phyloP scores from a whole-genome alignment of 805 yeast genomes.

The Hanseniaspora lindneri region DNA sequence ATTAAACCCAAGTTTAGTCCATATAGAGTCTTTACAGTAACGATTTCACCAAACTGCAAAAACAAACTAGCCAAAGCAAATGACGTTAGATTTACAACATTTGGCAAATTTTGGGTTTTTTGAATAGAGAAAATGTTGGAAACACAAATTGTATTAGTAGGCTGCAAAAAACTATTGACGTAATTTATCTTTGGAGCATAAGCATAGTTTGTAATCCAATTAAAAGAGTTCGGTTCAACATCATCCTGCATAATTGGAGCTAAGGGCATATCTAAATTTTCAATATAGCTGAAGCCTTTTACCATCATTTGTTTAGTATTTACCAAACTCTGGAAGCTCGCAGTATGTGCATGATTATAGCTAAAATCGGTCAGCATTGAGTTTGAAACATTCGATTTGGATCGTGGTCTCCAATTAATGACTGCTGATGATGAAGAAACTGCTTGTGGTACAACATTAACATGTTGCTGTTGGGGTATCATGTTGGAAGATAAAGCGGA shows the following conservation, averaged over 20 bases:
- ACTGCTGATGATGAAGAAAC: background rate
- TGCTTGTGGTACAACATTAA: background rate
- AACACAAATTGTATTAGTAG: constrained; percentile 60
- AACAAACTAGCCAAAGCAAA: constrained; percentile 49
- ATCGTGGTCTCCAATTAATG: constrained; percentile 22
- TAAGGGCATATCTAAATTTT: constrained; percentile 2
- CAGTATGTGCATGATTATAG: constrained; percentile 20
- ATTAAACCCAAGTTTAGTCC: constrained; percentile 46
- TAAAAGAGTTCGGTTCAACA: constrained; percentile 44
- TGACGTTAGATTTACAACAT: constrained; percentile 34
- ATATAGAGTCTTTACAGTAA: constrained; percentile 49
- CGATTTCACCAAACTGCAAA: constrained; percentile 48
- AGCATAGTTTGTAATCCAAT: constrained; percentile 61
- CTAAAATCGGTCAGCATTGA: constrained; percentile 26
- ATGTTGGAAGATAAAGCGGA: constrained; percentile 20
- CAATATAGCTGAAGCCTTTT: background rate
- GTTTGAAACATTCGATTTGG: constrained; percentile 29
- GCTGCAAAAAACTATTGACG: constrained; percentile 53
- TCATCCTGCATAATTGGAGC: constrained; percentile 41
- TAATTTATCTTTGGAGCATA: constrained; percentile 64
- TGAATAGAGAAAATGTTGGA: constrained; percentile 47
- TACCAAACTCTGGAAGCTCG: constrained; percentile 5
- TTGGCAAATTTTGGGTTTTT: constrained; percentile 28
- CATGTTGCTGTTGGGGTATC: constrained; percentile 16
- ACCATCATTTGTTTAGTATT: background rate